Evolutionary conservation across 2,329 filamentous ascomycete species (phyloP).

Genomic region (Coniella vitis): DNA sequence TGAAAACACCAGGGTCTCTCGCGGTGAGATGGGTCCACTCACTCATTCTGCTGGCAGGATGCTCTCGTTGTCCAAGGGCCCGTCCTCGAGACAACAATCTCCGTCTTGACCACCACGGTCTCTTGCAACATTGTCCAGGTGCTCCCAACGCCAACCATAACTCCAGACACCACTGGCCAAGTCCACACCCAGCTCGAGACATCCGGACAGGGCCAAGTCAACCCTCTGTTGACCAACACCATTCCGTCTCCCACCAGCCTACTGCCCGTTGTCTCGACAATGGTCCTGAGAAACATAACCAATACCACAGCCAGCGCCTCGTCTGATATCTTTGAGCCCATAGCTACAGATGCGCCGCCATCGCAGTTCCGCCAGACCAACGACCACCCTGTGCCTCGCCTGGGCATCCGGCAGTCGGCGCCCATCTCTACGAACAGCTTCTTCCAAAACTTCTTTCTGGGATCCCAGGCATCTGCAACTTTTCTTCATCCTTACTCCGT

Average conservation of each 20-base stretch:
- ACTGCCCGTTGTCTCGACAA: slow-evolving; percentile 4
- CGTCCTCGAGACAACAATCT: slow-evolving; percentile 17
- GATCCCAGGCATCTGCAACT: slow-evolving; percentile 58
- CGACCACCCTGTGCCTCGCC: slow-evolving; percentile 53
- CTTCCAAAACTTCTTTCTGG: slow-evolving; percentile 74
- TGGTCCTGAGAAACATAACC: slow-evolving; percentile 21
- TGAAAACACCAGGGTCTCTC: too few species aligned
- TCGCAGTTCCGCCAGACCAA: slow-evolving; percentile 37
- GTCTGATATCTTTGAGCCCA: slow-evolving; percentile 50
- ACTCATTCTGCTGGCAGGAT: not conserved
- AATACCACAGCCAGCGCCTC: slow-evolving; percentile 18
- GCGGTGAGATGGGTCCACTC: too few species aligned
- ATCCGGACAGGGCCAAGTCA: slow-evolving; percentile 18
- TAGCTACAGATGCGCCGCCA: slow-evolving; percentile 46
- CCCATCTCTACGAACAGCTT: slow-evolving; percentile 74
- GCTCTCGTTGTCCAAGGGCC: slow-evolving; percentile 1
- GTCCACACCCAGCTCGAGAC: slow-evolving; percentile 27
- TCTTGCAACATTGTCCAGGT: slow-evolving; percentile 29
- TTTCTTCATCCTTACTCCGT: slow-evolving; percentile 74
- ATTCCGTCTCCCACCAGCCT: slow-evolving; percentile 13
- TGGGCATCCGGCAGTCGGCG: slow-evolving; percentile 38
- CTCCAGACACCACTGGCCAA: slow-evolving; percentile 26
- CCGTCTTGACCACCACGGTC: slow-evolving; percentile 25
- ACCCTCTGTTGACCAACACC: slow-evolving; percentile 20
- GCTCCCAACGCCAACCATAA: slow-evolving; percentile 23